phyloP scores from a whole-genome alignment of 2,329 filamentous ascomycete genomes.

The Coleophoma cylindrospora region DNA sequence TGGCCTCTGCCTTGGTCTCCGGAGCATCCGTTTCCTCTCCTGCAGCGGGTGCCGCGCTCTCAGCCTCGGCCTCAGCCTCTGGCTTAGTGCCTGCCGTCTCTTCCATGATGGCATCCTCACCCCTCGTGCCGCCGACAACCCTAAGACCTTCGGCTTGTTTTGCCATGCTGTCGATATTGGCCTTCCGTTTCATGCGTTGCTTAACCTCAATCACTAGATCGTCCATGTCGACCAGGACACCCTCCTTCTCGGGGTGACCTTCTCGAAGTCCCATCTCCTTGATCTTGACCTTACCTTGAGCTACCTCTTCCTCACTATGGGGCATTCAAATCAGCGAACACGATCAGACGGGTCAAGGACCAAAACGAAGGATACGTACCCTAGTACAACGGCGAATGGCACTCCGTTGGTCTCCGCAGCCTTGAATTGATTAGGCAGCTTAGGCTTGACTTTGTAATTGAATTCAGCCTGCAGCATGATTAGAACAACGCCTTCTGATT shows the following conservation, averaged over 20 bases:
- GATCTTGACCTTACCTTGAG: slow-evolving; percentile 76
- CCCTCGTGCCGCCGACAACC: slow-evolving; percentile 24
- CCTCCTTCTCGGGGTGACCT: slow-evolving; percentile 86
- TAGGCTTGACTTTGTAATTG: slow-evolving; percentile 84
- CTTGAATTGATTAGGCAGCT: slow-evolving; percentile 86
- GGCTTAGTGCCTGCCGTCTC: background rate
- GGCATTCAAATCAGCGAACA: background rate
- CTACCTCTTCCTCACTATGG: slow-evolving; percentile 69
- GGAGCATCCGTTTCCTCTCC: slow-evolving; percentile 14
- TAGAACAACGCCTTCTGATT: background rate
- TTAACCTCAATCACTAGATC: slow-evolving; percentile 62
- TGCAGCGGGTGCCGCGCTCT: slow-evolving; percentile 13
- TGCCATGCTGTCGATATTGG: slow-evolving; percentile 21
- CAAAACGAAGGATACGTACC: slow-evolving; percentile 27
- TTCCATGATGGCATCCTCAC: slow-evolving; percentile 11
- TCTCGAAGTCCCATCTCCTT: slow-evolving; percentile 80
- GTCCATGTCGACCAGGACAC: slow-evolving; percentile 63
- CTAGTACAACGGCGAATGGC: slow-evolving; percentile 83
- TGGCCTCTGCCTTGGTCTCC: slow-evolving; percentile 15
- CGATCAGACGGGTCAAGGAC: background rate
- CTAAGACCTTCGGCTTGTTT: slow-evolving; percentile 22
- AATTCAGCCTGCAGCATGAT: slow-evolving; percentile 63
- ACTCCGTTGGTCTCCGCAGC: slow-evolving; percentile 74
- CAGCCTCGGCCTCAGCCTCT: slow-evolving; percentile 3
- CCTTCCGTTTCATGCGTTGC: slow-evolving; percentile 35